Base-by-base conservation (phyloP, 2,329 filamentous ascomycete species). In the Penicillium polonicum region DNA sequence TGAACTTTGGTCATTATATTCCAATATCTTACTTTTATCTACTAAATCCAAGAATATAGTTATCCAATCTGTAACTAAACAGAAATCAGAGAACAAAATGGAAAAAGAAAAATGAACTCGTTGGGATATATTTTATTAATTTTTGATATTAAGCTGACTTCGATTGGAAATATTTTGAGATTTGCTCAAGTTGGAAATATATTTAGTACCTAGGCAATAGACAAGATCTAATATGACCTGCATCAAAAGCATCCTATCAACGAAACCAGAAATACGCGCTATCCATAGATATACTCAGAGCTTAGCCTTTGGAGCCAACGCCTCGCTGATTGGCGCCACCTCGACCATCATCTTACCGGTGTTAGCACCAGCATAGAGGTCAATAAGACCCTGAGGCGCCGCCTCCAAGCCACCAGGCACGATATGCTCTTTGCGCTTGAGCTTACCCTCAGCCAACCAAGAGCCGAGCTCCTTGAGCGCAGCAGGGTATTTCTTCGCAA, bases 391-490 rank as follows among this genome's bases (percentile, higher is more conserved):
- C 62, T 84, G 75, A 56, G 89, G 86, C 2, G 88, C 87, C 36
- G 80, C 80, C 57, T 78, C 76, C 13, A 92, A 74, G 0, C 89
- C 89, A n/a, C 88, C 88, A 65, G 82, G 82, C 60, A 91, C 74
- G 57, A 92, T 82, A 2, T 86, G 87, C 74, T 91, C 88, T 70
- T 87, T 86, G 57, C 85, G 77, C 81, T 89, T 85, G 61, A 92
- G 73, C 76, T 87, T 90, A 49, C 89, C 89, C 70, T 90, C 85
- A 2, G 78, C 76, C n/a, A 91, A 70, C 88, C 89, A 92, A 61
- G 83, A 73, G 1, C 81, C 81, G 15, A 92, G 76, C 65, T 91
- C 80, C 68, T 82, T 77, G 63, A 82, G 75, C 0, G 87, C 89
- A 42, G 76, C 71, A 0, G 79, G 68, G 69, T 83, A 89, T 67